Conservation (phyloP, 1,284 basidiomycete species). For the Tetrapyrgos nigripes region DNA sequence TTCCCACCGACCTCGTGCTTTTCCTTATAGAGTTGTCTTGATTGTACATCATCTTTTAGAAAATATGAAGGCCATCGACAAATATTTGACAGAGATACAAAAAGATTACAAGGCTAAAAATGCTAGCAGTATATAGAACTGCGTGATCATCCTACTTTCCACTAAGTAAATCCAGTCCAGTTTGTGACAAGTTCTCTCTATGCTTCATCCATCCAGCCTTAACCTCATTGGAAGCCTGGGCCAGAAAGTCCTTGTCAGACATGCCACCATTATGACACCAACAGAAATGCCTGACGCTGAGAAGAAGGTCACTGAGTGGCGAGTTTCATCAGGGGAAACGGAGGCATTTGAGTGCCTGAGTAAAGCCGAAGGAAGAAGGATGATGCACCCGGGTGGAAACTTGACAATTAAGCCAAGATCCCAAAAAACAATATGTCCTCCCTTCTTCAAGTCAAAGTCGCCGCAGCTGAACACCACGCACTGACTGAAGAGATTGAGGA, state of each 20-base stretch:
- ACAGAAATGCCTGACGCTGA: not conserved
- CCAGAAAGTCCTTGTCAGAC: not conserved
- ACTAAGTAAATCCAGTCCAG: not conserved
- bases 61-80: too few species aligned
- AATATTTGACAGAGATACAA: too few species aligned
- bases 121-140: too few species aligned
- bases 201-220: not conserved
- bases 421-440: constrained; percentile 4
- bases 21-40: too few species aligned
- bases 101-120: too few species aligned
- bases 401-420: not conserved
- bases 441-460: not conserved
- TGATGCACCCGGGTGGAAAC: not conserved
- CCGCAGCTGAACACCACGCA: not conserved
- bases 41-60: too few species aligned
- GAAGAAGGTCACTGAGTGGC: constrained; percentile 1
- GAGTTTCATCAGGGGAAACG: not conserved
- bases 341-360: not conserved
- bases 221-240: not conserved
- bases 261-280: not conserved
- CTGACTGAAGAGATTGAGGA: not conserved
- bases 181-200: constrained; percentile 1
- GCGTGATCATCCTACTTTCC: too few species aligned
- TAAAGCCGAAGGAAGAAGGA: constrained; percentile 4
- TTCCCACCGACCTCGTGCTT: too few species aligned